Evolutionary conservation across 129 eudicot genomes (phyloP).

Genomic region (Heracleum sosnowskyi): DNA sequence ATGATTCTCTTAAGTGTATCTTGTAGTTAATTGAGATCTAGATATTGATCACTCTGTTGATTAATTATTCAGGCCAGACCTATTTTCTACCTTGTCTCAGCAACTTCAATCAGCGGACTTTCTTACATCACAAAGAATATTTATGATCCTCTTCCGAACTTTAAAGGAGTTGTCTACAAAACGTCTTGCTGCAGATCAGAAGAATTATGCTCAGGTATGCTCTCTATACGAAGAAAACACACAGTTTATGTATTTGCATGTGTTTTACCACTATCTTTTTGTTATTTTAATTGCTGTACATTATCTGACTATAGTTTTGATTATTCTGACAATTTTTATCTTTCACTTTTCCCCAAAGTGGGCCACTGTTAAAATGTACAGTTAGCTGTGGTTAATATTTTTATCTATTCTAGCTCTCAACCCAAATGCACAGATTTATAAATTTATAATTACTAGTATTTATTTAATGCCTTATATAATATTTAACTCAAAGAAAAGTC

Average conservation of each 20-base stretch:
- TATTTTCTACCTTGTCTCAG: conserved; percentile 72
- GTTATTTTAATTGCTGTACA: not conserved
- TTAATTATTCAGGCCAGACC: conserved; percentile 69
- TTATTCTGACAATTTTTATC: not conserved
- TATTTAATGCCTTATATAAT: too few species aligned
- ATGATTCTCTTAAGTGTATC: not conserved
- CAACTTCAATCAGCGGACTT: conserved; percentile 83
- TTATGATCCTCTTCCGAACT: conserved; percentile 78
- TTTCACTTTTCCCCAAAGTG: not conserved
- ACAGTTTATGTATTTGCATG: not conserved
- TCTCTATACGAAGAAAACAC: not conserved
- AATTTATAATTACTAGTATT: too few species aligned
- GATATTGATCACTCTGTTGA: conserved; percentile 17
- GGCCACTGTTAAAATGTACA: not conserved
- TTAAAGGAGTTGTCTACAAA: conserved; percentile 91
- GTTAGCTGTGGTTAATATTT: not conserved
- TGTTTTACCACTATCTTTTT: not conserved
- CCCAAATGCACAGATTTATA: too few species aligned
- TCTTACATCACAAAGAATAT: conserved; percentile 81
- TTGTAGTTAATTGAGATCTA: not conserved
- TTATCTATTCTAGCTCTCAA: too few species aligned
- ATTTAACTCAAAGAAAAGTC: too few species aligned
- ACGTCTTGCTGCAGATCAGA: conserved; percentile 87
- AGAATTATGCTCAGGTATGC: conserved; percentile 76
- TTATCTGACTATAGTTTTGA: not conserved